phyloP scores from a whole-genome alignment of 495 filamentous ascomycete species.

The Cercophora newfieldiana region DNA sequence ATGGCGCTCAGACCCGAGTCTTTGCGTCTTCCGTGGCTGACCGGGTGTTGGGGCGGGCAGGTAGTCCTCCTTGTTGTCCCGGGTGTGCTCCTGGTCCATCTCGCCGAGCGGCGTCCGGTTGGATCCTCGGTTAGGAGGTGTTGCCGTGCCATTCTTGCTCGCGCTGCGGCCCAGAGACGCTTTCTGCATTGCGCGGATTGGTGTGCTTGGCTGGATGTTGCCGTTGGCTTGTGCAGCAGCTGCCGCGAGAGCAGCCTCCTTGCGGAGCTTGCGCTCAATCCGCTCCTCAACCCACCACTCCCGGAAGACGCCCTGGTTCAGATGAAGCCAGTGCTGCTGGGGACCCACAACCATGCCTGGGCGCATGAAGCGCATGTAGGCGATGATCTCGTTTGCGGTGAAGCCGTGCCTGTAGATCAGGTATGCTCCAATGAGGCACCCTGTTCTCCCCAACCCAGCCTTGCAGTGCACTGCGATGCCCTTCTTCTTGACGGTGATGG shows the following conservation, averaged over 20 bases:
- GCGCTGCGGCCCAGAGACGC: slow-evolving; percentile 40
- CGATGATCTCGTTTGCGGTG: slow-evolving; percentile 96
- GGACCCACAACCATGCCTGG: slow-evolving; percentile 99
- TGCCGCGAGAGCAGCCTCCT: slow-evolving; percentile 54
- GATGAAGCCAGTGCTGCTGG: slow-evolving; percentile 99
- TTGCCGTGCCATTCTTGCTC: slow-evolving; percentile 65
- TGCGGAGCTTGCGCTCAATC: slow-evolving; percentile 59
- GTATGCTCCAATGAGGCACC: slow-evolving; percentile 93
- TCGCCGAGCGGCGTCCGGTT: slow-evolving; percentile 85
- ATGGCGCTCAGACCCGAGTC: slow-evolving; percentile 44
- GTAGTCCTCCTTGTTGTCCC: slow-evolving; percentile 66
- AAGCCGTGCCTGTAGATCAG: slow-evolving; percentile 98
- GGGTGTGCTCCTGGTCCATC: slow-evolving; percentile 74
- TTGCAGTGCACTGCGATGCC: slow-evolving; percentile 98
- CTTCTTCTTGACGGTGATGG: slow-evolving; percentile 82
- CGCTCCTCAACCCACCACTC: slow-evolving; percentile 98
- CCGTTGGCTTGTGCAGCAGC: slow-evolving; percentile 34
- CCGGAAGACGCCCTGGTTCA: slow-evolving; percentile 93
- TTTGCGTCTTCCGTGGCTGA: slow-evolving; percentile 85
- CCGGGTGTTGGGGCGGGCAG: slow-evolving; percentile 94
- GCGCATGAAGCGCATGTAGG: slow-evolving; percentile 99
- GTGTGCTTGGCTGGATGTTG: slow-evolving; percentile 61
- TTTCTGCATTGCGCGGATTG: slow-evolving; percentile 73
- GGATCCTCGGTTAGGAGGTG: slow-evolving; percentile 76
- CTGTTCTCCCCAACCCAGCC: slow-evolving; percentile 93